phyloP scores from a whole-genome alignment of 768 basidiomycete genomes.

The Cystofilobasidium macerans region DNA sequence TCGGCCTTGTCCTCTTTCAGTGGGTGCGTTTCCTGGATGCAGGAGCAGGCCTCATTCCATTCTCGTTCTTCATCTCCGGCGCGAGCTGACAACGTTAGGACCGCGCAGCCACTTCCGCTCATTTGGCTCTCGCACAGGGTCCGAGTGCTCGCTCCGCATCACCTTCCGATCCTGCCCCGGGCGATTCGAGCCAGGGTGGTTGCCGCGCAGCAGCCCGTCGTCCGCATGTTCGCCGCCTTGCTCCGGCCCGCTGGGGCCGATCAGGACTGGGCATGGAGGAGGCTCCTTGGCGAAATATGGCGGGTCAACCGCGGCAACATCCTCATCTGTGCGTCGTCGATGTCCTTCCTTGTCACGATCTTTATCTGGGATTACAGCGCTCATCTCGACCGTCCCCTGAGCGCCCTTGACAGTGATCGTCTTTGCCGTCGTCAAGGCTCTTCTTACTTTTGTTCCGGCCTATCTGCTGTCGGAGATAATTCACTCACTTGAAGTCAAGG shows the following conservation, averaged over 20 bases:
- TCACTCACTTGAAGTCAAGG: constrained; percentile 7
- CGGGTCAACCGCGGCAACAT: neutral
- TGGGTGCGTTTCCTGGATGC: constrained; percentile 4
- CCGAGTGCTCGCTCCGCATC: neutral
- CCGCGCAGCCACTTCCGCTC: constrained; percentile 9
- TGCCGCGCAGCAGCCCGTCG: neutral
- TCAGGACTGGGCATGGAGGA: neutral
- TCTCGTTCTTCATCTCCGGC: neutral
- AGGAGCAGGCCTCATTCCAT: neutral
- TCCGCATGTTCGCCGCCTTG: neutral
- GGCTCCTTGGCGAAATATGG: constrained; percentile 3
- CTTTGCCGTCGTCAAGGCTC: constrained; percentile 10
- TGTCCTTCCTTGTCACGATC: neutral
- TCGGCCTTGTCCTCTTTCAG: constrained; percentile 4
- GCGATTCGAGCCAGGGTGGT: constrained; percentile 4
- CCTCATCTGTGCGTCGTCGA: neutral
- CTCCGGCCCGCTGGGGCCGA: neutral
- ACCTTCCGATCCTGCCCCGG: constrained; percentile 6
- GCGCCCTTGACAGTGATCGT: neutral
- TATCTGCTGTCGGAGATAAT: constrained; percentile 15
- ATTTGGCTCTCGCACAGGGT: neutral
- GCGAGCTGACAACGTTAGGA: too few species aligned
- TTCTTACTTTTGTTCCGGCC: constrained; percentile 20
- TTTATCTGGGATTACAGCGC: neutral
- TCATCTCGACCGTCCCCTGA: neutral